phyloP scores from a whole-genome alignment of 2,329 filamentous ascomycete species.

The Ascochyta viciae-villosae region DNA sequence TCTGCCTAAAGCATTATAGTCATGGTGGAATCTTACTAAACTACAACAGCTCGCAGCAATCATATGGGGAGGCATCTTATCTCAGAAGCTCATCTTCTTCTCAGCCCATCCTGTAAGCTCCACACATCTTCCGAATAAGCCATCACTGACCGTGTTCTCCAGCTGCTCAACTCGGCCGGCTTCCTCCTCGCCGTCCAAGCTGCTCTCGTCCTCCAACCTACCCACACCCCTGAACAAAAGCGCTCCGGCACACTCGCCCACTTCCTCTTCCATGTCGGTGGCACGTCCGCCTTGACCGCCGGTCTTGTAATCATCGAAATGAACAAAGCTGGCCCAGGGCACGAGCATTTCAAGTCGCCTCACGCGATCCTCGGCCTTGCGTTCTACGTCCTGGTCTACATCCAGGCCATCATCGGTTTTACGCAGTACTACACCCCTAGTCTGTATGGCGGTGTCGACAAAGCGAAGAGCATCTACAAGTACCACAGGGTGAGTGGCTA shows the following conservation, averaged over 20 bases:
- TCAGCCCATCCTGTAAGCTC: slow-evolving; percentile 81
- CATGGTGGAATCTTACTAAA: slow-evolving; percentile 18
- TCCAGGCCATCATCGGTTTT: slow-evolving; percentile 81
- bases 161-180: slow-evolving; percentile 67
- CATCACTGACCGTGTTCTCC: slow-evolving; percentile 11
- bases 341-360: slow-evolving; percentile 77
- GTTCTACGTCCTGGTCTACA: slow-evolving; percentile 71
- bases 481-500: slow-evolving; percentile 86
- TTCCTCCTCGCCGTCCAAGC: slow-evolving; percentile 79
- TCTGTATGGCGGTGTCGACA: slow-evolving; percentile 79
- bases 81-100: slow-evolving; percentile 77
- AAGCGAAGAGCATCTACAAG: slow-evolving; percentile 86
- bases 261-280: slow-evolving; percentile 71
- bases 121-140: not conserved
- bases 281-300: slow-evolving; percentile 66
- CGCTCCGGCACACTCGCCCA: slow-evolving; percentile 68
- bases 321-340: slow-evolving; percentile 77
- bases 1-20: slow-evolving; percentile 6
- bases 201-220: slow-evolving; percentile 86
- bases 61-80: slow-evolving; percentile 80
- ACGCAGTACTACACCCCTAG: slow-evolving; percentile 79
- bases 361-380: slow-evolving; percentile 85
- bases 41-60: slow-evolving; percentile 67
- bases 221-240: slow-evolving; percentile 79
- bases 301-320: slow-evolving; percentile 77